These are phyloP conservation scores for Trichomonascaceae sp. DNA, from an alignment of 1,139 yeast genomes.

Conservation along the genomic window DNA sequence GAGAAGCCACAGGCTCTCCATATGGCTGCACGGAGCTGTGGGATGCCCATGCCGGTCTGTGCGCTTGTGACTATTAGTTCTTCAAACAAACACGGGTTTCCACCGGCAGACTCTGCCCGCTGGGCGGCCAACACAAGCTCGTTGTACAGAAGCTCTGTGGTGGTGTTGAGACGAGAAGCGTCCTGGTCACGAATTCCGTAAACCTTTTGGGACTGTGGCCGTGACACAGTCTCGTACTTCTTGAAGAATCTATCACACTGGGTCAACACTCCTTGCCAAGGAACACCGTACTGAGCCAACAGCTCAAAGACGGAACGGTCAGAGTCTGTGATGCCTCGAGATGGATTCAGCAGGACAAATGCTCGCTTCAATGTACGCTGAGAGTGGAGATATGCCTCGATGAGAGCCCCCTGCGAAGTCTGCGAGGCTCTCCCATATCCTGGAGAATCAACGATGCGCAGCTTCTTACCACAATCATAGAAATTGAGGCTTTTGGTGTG, in stretches of 20 bases:
- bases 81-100: background rate
- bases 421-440: constrained; percentile 69
- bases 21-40: background rate
- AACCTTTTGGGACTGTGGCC: constrained; percentile 1
- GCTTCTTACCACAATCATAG: constrained; percentile 48
- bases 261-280: constrained; percentile 65
- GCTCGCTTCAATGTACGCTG: constrained; percentile 44
- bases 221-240: too few relatives aligned
- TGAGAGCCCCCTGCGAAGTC: constrained; percentile 53
- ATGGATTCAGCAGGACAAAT: constrained; percentile 47
- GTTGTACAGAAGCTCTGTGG: too few relatives aligned
- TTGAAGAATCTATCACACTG: constrained; percentile 42
- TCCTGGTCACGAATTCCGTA: too few relatives aligned
- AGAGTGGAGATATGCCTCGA: constrained; percentile 43
- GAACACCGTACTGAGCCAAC: constrained; percentile 41
- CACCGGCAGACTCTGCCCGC: background rate
- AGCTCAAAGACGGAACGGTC: constrained; percentile 42
- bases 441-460: constrained; percentile 68
- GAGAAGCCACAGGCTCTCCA: background rate
- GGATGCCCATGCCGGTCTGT: background rate
- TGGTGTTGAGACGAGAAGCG: too few relatives aligned
- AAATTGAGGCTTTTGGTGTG: constrained; percentile 68
- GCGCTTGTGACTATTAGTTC: background rate
- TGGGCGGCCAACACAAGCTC: too few relatives aligned
- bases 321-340: constrained; percentile 40